Evolutionary conservation across 2,329 filamentous ascomycete species (phyloP), one percentile per base, ranked within the genome.

Genomic region (Curvularia verruculosa): DNA sequence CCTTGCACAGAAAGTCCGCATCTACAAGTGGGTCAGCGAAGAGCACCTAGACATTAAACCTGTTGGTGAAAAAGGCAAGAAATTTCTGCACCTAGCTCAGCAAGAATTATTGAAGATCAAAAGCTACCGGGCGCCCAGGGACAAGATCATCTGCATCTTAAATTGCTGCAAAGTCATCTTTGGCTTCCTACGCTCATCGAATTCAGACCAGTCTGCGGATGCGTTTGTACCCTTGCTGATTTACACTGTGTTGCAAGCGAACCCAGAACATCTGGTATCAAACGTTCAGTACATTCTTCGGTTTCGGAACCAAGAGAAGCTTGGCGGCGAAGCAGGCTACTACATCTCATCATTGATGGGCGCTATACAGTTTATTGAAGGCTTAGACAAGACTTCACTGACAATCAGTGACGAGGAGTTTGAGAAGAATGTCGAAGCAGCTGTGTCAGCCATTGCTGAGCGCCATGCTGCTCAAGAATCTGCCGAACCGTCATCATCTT

Each of bases 131-230:
- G 95, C 95, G n/a, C 95, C 95, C 3, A 83, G 95, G 67, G 95
- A 99, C 81, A 99, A 99, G 78, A 95, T 99, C 53, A 98, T 99
- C 48, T 99, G 95, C 76, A 92, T 98, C 44, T 80, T 99, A 54
- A 99, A 99, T 78, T 97, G 93, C 79, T 99, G 95, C 85, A 99
- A 99, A 78, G 96, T 99, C 61, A 98, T 99, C 62, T 98, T 99
- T 77, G 95, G 94, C 18, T 86, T 96, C 47, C 81, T 99, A 50
- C 93, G 94, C 65, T 96, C 97, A 73, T 88, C 91, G 51, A 96
- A 96, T 77, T 90, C 89, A 1, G 95, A 99, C 74, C 94, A 93
- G 21, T 98, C 94, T 1, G 95, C 95, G 12, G 95, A 99, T 78
- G 92, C 94, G 0, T 99, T 99, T 68, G 92, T 73, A 90, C 95